Evolutionary conservation across 345 rosid species (phyloP).

Genomic region (Anacardium occidentale): DNA sequence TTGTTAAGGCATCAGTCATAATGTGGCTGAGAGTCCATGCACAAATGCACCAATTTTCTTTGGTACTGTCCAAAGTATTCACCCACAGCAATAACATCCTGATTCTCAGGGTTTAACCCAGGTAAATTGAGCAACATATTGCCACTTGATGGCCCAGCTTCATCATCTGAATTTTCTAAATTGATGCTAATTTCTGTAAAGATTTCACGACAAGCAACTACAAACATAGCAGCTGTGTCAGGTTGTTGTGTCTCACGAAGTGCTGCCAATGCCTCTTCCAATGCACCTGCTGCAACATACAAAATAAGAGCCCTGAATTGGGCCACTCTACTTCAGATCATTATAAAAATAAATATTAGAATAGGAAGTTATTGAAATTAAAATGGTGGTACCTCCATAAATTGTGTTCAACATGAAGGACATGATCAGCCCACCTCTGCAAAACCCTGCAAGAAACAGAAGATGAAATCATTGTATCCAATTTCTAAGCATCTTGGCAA

Average conservation of each 20-base stretch:
- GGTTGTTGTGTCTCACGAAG: slow-evolving; percentile 86
- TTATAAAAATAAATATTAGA: background rate
- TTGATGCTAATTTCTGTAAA: slow-evolving; percentile 47
- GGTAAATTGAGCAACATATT: slow-evolving; percentile 50
- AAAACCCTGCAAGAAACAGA: slow-evolving; percentile 54
- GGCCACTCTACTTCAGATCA: slow-evolving; percentile 13
- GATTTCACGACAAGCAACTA: slow-evolving; percentile 79
- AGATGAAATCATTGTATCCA: background rate
- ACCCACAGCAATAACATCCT: slow-evolving; percentile 73
- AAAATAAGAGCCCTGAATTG: slow-evolving; percentile 76
- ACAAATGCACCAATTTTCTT: slow-evolving; percentile 83
- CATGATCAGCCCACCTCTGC: slow-evolving; percentile 93
- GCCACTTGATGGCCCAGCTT: slow-evolving; percentile 30
- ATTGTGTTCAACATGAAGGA: slow-evolving; percentile 72
- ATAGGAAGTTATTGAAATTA: background rate
- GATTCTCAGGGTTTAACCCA: slow-evolving; percentile 65
- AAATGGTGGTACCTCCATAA: slow-evolving; percentile 70
- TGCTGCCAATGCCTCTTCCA: slow-evolving; percentile 84
- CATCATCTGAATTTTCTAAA: slow-evolving; percentile 45
- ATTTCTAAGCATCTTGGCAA: background rate
- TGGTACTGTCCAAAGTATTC: slow-evolving; percentile 89
- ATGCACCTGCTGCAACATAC: slow-evolving; percentile 85
- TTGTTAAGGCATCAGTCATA: slow-evolving; percentile 58
- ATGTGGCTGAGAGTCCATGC: slow-evolving; percentile 83
- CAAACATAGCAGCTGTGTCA: slow-evolving; percentile 92